phyloP scores from a whole-genome alignment of 163 green algal species.

The Volvox carteri region DNA sequence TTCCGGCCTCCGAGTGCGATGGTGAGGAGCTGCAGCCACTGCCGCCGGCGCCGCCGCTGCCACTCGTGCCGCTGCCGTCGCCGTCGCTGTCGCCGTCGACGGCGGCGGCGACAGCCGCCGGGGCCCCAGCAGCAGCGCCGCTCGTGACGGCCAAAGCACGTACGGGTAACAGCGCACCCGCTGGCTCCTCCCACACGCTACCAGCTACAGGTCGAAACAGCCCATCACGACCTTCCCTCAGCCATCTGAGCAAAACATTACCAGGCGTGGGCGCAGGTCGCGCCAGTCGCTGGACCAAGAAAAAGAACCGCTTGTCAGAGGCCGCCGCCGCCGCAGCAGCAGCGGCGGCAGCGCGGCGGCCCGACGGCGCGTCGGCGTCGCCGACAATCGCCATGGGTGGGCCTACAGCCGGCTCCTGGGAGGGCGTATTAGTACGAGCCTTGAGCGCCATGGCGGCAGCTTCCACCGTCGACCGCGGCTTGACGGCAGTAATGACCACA shows the following conservation, averaged over 20 bases:
- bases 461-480: constrained; percentile 27
- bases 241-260: constrained; percentile 65
- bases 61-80: background rate
- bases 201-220: constrained; percentile 69
- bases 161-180: constrained; percentile 69
- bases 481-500: constrained; percentile 26
- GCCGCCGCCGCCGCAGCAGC: background rate
- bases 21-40: background rate
- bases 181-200: constrained; percentile 69
- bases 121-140: too few species aligned
- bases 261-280: constrained; percentile 32
- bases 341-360: background rate
- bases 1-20: background rate
- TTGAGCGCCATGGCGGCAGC: constrained; percentile 44
- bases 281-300: constrained; percentile 73
- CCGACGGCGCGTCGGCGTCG: background rate
- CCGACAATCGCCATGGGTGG: constrained; percentile 63
- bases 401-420: constrained; percentile 10
- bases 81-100: background rate
- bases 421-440: constrained; percentile 2
- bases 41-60: background rate
- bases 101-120: background rate
- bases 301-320: constrained; percentile 65
- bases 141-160: constrained; percentile 66
- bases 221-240: constrained; percentile 76